These are phyloP conservation scores for Candida adriatica DNA, from an alignment of 805 yeast species.

Conservation along the genomic window DNA sequence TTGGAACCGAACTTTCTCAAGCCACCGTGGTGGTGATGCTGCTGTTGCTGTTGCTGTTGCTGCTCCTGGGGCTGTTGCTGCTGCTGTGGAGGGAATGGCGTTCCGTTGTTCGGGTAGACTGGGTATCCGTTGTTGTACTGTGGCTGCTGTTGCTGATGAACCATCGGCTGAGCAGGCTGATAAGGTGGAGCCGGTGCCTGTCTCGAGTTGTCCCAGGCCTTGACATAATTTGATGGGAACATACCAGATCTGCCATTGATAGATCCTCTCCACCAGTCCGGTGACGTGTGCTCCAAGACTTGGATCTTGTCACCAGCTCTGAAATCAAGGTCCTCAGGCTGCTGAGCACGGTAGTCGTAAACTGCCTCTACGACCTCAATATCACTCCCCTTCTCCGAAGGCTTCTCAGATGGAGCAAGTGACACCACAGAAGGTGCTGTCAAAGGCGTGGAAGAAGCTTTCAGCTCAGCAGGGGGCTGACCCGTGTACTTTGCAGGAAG, in stretches of 20 bases:
- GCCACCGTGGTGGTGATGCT: conserved; percentile 27
- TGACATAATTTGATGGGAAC: conserved; percentile 87
- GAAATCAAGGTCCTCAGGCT: conserved; percentile 65
- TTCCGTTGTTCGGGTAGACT: conserved; percentile 19
- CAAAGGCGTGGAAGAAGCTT: conserved; percentile 25
- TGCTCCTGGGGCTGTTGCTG: conserved; percentile 8
- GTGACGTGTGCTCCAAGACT: conserved; percentile 65
- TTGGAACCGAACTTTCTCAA: conserved; percentile 68
- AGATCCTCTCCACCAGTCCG: conserved; percentile 90
- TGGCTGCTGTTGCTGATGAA: conserved; percentile 15
- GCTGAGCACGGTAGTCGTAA: conserved; percentile 70
- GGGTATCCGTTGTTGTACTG: conserved; percentile 37
- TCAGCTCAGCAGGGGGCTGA: conserved; percentile 38
- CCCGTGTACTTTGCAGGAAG: conserved; percentile 58
- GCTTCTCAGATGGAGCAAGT: conserved; percentile 4
- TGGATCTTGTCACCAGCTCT: conserved; percentile 61
- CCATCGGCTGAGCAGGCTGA: conserved; percentile 10
- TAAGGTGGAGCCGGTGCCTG: conserved; percentile 12
- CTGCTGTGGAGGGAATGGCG: conserved; percentile 24
- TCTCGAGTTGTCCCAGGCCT: conserved; percentile 17
- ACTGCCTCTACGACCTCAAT: conserved; percentile 53
- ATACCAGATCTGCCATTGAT: conserved; percentile 59
- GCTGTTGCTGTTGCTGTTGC: conserved; percentile 27
- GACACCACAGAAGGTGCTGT: conserved; percentile 17
- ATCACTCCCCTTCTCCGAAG: conserved; percentile 20